These are phyloP conservation scores for Starmerella apicola DNA, from an alignment of 805 yeast genomes.

Conservation along the genomic window DNA sequence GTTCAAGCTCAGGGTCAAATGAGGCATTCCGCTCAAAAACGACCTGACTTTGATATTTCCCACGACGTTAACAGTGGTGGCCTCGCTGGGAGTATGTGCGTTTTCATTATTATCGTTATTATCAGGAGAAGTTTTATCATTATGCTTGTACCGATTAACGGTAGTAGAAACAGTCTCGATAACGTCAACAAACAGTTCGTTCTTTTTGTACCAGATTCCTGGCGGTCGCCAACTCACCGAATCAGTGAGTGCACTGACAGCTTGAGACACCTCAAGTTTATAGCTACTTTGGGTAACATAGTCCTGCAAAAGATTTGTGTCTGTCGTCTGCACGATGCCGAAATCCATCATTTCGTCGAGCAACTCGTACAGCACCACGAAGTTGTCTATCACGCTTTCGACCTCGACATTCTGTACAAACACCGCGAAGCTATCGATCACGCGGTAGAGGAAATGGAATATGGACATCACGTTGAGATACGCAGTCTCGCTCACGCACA, in stretches of 20 bases:
- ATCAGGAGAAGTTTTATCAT: too few species aligned
- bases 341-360: slow-evolving; percentile 82
- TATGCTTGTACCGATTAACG: slow-evolving; percentile 35
- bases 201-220: slow-evolving; percentile 75
- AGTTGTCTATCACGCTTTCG: slow-evolving; percentile 58
- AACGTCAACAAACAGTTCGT: slow-evolving; percentile 82
- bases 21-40: slow-evolving; percentile 85
- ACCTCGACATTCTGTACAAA: slow-evolving; percentile 41
- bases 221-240: slow-evolving; percentile 86
- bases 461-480: slow-evolving; percentile 42
- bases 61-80: slow-evolving; percentile 40
- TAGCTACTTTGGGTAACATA: slow-evolving; percentile 52
- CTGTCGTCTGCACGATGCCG: slow-evolving; percentile 79
- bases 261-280: slow-evolving; percentile 33
- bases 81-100: background rate
- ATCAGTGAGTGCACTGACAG: slow-evolving; percentile 64
- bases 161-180: slow-evolving; percentile 61
- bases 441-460: slow-evolving; percentile 42
- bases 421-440: slow-evolving; percentile 34
- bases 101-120: background rate
- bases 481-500: slow-evolving; percentile 26
- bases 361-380: slow-evolving; percentile 63
- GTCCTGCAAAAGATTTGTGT: slow-evolving; percentile 62
- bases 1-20: slow-evolving; percentile 61
- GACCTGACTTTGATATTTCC: slow-evolving; percentile 67